Evolutionary conservation across 192 early-diverging fungal genomes (phyloP), one percentile per base, ranked within the genome.

Genomic region (Pilobolus umbonatus): DNA sequence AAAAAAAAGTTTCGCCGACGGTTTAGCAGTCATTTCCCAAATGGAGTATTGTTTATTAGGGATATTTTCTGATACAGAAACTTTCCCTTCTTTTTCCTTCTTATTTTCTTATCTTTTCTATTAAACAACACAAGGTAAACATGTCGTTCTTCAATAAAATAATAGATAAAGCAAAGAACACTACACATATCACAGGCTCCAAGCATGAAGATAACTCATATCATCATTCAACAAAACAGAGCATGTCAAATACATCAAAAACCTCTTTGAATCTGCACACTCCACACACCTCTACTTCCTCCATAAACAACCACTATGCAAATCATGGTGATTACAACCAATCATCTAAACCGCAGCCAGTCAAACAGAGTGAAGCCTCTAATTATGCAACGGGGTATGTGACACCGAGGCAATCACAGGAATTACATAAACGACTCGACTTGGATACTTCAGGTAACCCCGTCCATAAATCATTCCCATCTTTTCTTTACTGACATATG

Each of bases 111-210:
- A 1, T 38, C 15, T 38, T 15, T 38, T 38, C 15, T 38, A 1
- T 2, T 38, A 12, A 0, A 12, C 10, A 2, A 38, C 9, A 38
- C 9, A 15, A 8, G 9, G 36, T 8, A 7, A 46, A 25, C 8
- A 54, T 54, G 51, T 54, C 51, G 5, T 54, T 54, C 36, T 54
- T 54, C 24, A 54, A 54, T 22, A 54, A 54, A 14, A 54, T 54
- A 21, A 54, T 54, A 6, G 51, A 54, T 54, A 54, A 34, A 54
- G 51, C 51, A 21, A 54, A 54, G 34, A 29, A 36, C 15, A 26
- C 25, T 14, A 14, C 19, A 3, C 47, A 48, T 15, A n/a, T n/a
- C 15, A 17, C 1, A 42, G 14, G 24, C 21, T 19, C 19, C 11
- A 54, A 10, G 31, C 17, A 52, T 8, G 28, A 52, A 19, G 22